phyloP scores from a whole-genome alignment of 2,329 filamentous ascomycete genomes.

The Exophiala mesophila region DNA sequence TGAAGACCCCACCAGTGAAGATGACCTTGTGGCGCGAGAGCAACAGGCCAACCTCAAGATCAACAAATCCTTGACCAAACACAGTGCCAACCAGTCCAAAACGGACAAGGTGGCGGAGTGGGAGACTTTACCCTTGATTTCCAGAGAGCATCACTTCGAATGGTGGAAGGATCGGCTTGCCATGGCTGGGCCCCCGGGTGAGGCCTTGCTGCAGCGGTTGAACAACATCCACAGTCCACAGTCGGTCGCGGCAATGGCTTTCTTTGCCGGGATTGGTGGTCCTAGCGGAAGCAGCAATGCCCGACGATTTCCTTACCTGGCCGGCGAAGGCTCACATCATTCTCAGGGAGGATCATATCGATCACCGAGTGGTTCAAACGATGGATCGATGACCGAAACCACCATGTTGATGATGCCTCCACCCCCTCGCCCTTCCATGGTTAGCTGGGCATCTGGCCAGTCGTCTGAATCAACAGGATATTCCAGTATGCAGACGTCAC shows the following conservation, averaged over 20 bases:
- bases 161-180: conserved; percentile 3
- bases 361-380: background rate
- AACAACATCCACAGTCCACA: background rate
- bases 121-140: conserved; percentile 6
- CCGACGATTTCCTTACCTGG: background rate
- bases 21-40: background rate
- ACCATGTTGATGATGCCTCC: conserved; percentile 1
- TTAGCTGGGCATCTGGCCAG: background rate
- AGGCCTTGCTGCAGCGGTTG: background rate
- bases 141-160: conserved; percentile 1
- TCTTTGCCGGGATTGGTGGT: too few species aligned
- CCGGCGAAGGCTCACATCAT: background rate
- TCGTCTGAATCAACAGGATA: background rate
- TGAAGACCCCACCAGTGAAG: background rate
- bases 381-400: background rate
- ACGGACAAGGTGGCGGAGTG: conserved; percentile 6
- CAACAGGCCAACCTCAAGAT: background rate
- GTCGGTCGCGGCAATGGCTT: background rate
- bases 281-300: too few species aligned
- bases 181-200: background rate
- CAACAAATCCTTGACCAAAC: background rate
- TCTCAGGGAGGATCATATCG: background rate
- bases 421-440: background rate
- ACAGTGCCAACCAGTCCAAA: conserved; percentile 6
- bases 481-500: background rate